phyloP scores from a whole-genome alignment of 805 yeast genomes.

The Spathaspora sp. region DNA sequence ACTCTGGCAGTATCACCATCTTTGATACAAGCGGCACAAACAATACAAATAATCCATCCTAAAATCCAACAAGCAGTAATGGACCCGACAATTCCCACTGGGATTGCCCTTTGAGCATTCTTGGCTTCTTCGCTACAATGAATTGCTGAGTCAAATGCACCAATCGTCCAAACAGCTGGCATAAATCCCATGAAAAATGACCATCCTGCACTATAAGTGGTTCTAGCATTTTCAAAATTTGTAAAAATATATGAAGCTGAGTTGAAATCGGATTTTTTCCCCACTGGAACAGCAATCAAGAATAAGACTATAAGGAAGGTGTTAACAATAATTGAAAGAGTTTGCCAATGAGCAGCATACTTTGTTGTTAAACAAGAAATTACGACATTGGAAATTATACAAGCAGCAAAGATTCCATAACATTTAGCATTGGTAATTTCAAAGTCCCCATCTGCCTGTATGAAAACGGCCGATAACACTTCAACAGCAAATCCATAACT shows the following conservation, averaged over 20 bases:
- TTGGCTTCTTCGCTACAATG: slow-evolving; percentile 68
- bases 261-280: slow-evolving; percentile 32
- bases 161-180: slow-evolving; percentile 73
- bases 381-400: slow-evolving; percentile 47
- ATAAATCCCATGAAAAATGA: slow-evolving; percentile 50
- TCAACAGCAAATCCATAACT: slow-evolving; percentile 62
- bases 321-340: slow-evolving; percentile 53
- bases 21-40: slow-evolving; percentile 49
- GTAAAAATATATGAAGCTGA: slow-evolving; percentile 48
- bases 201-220: slow-evolving; percentile 28
- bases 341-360: slow-evolving; percentile 53
- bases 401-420: slow-evolving; percentile 63
- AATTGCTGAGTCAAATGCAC: slow-evolving; percentile 64
- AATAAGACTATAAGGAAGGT: slow-evolving; percentile 47
- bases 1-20: slow-evolving; percentile 36
- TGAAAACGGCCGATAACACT: slow-evolving; percentile 52
- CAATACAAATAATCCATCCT: slow-evolving; percentile 52
- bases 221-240: slow-evolving; percentile 42
- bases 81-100: slow-evolving; percentile 57
- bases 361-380: slow-evolving; percentile 54
- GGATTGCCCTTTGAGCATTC: slow-evolving; percentile 57
- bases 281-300: slow-evolving; percentile 60
- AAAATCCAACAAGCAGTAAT: slow-evolving; percentile 51
- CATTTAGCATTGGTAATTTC: slow-evolving; percentile 48
- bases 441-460: slow-evolving; percentile 50